Base-by-base conservation (phyloP, 2,329 filamentous ascomycete genomes). In the Aureobasidium vineae region DNA sequence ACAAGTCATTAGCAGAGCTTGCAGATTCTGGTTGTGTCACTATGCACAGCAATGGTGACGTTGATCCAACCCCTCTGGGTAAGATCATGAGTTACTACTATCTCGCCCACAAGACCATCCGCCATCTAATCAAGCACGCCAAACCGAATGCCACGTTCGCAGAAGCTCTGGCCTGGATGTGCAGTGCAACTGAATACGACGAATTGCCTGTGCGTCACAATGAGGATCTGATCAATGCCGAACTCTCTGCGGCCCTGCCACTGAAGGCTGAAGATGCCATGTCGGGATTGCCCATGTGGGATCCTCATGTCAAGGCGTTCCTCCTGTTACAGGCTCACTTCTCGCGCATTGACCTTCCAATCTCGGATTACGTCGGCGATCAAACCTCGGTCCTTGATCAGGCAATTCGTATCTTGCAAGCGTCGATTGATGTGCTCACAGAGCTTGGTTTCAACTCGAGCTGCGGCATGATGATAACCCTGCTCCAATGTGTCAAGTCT, bases 21-120 rank as follows among this genome's bases (percentile, higher is more conserved):
- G 89, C 89, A 0, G 85, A 90, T 69, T 98, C 93, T 1, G 89
- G 88, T 64, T 99, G 95, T 79, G 87, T 97, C 19, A 84, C 88
- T 21, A 84, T 96, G 3, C 90, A 91, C 73, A 88, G 89, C 52
- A 97, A 95, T 70, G 94, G 94, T 50, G 90, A 97, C 71, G 88
- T 99, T 33, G 90, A 97, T 71, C 83, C 94, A 0, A 98, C 95
- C 0, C 89, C 94, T 0, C 84, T 98, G 7, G 95, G 95, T 73
- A 97, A 97, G 81, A 98, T 99, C 74, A 97, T 98, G 92, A 96
- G 91, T 77, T 99, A 98, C 83, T 99, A 99, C 83, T 99, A 99
- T 75, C 88, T 83, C 56, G 96, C 93, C 0, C 95, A 99, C 80
- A 90, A 90, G 78, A 99, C 95, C 0, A 92, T 99, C 72, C 90